Base-by-base conservation (phyloP, 2,329 filamentous ascomycete genomes). In the Phyllosticta citrichinensis region DNA sequence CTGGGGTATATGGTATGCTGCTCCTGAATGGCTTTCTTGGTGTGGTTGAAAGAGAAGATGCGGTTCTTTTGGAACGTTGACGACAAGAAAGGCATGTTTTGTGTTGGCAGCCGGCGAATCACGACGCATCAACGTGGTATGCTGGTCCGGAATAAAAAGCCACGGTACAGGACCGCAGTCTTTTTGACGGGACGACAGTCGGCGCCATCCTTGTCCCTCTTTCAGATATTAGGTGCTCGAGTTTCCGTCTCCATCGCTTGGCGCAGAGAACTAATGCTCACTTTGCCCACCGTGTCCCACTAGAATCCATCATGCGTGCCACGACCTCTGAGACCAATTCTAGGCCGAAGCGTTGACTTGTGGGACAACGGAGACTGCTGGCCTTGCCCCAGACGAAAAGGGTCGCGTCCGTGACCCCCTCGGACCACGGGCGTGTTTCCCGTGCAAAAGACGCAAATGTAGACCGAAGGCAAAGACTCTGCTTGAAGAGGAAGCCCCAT, bases 401-500 rank as follows among this genome's bases (percentile, higher is more conserved):
- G 69, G 19, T 70, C 70, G 60, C 70, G 66, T 11, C 72, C 61
- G 58, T 70, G 66, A 1, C 70, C 70, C 12, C 71, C 71, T 64
- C 71, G 65, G 10, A 66, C 70, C 30, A 70, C 58, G 9, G 71
- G 71, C 9, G 69, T 73, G n/a, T 66, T 63, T 2, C 73, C 73
- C 1, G 73, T 75, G 64, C 74, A 76, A 63, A 74, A 75, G 4
- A 74, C 62, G 63, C 74, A 76, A 1, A 75, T 69, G 56, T 72
- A 76, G 5, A 75, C 72, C 1, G 71, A 67, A 5, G 73, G 73
- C 71, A 80, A 70, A 58, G 76, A 77, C 47, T 76, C 74, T 19
- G 74, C 70, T 61, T 80, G 77, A 10, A 14, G 60, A 2, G 55
- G 60, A 17, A 85, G 69, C 1, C 83, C 82, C 22, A 85, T 76